A percentile compares a stretch with the other conserved stretches of the same genome.
Conservation (phyloP, 805 yeast species). For the Scheffersomyces spartinae region DNA sequence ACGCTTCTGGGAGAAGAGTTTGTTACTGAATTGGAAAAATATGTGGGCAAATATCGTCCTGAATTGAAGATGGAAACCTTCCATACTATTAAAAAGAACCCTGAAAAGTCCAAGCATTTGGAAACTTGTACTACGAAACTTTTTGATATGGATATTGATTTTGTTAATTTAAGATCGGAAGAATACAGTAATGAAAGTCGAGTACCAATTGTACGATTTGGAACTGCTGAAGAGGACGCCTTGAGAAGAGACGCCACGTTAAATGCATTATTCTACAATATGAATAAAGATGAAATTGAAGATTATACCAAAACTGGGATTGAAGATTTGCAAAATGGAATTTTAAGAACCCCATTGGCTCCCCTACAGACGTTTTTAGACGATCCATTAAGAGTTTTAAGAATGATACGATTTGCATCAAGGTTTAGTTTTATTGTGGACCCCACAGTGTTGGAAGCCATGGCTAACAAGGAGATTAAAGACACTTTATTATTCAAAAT, state of each 20-base stretch:
- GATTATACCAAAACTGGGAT: constrained; percentile 77
- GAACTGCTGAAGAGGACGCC: constrained; percentile 90
- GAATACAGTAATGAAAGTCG: constrained; percentile 74
- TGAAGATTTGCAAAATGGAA: constrained; percentile 54
- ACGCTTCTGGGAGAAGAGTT: constrained; percentile 76
- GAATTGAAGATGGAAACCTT: constrained; percentile 24
- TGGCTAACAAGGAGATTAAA: constrained; percentile 50
- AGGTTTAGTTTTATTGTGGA: constrained; percentile 64
- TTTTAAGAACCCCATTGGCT: constrained; percentile 78
- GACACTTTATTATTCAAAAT: constrained; percentile 57
- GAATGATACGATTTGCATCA: constrained; percentile 79
- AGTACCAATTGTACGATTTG: constrained; percentile 74
- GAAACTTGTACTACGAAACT: constrained; percentile 93
- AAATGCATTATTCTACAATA: constrained; percentile 84
- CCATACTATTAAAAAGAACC: constrained; percentile 83
- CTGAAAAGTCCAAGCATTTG: constrained; percentile 90
- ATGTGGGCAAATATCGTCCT: constrained; percentile 17
- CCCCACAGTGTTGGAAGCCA: constrained; percentile 43
- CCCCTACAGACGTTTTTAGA: constrained; percentile 82
- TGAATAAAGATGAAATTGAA: constrained; percentile 57
- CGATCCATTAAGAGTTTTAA: constrained; percentile 83
- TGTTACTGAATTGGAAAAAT: constrained; percentile 54
- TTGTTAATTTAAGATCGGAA: constrained; percentile 85
- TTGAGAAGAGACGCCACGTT: constrained; percentile 89
- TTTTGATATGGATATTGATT: constrained; percentile 79